Evolutionary conservation across 257 asterid species (phyloP).

Genomic region (Penstemon davidsonii): DNA sequence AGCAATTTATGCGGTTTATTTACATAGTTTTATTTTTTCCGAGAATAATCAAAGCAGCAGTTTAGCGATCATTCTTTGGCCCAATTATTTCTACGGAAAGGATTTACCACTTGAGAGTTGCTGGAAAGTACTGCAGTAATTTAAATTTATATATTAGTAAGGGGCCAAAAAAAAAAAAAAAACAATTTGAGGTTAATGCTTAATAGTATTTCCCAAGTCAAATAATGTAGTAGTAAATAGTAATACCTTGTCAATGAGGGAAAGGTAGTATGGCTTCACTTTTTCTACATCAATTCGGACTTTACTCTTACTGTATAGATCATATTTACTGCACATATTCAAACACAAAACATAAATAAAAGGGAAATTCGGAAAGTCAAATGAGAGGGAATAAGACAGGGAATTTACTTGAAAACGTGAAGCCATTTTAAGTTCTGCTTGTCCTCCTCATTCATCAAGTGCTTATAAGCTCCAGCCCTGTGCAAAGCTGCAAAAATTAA

Average conservation of each 20-base stretch:
- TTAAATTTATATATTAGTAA: background rate
- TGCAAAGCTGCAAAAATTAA: constrained; percentile 40
- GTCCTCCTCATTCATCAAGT: constrained; percentile 58
- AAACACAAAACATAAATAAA: background rate
- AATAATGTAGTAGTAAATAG: background rate
- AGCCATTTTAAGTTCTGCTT: constrained; percentile 51
- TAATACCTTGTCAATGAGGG: constrained; percentile 64
- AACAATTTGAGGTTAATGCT: background rate
- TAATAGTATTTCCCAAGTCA: background rate
- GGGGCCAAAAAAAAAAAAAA: background rate
- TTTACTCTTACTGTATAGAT: constrained; percentile 53
- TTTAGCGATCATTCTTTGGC: background rate
- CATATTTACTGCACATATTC: constrained; percentile 44
- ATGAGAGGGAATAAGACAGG: no score
- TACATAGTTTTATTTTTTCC: background rate
- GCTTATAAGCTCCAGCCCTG: constrained; percentile 45
- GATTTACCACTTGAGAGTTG: constrained; percentile 63
- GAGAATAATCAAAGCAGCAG: background rate
- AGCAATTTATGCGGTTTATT: background rate
- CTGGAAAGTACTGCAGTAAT: constrained; percentile 64
- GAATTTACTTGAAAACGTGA: constrained; percentile 42
- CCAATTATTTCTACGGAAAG: background rate
- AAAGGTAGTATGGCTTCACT: constrained; percentile 66
- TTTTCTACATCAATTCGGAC: constrained; percentile 37
- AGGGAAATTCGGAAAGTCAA: background rate